These are phyloP conservation scores for Biancaea sappan DNA, from an alignment of 306 rosid species.

Conservation along the genomic window DNA sequence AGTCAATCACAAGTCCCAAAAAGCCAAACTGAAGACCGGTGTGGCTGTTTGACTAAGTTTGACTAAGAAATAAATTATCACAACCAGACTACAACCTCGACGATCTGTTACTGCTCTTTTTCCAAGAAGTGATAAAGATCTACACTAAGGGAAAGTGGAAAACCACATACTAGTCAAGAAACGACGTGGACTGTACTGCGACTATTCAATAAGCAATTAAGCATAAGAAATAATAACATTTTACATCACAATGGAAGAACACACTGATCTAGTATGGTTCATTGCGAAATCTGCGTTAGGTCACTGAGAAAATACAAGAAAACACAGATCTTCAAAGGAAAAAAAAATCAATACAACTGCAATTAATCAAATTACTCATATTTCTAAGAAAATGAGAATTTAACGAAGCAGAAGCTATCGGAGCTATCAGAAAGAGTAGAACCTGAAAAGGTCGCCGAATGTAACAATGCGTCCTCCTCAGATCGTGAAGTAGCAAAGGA, in stretches of 20 bases:
- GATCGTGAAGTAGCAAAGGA: background rate
- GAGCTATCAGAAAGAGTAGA: background rate
- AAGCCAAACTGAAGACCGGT: background rate
- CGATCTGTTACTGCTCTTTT: background rate
- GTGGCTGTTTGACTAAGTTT: slow-evolving; percentile 7
- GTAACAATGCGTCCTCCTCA: background rate
- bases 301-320: slow-evolving; percentile 12
- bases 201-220: background rate
- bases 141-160: background rate
- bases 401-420: background rate
- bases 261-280: background rate
- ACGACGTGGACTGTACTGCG: background rate
- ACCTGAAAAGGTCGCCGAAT: slow-evolving; percentile 48
- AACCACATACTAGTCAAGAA: background rate
- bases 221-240: background rate
- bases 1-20: background rate
- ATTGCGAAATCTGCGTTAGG: background rate
- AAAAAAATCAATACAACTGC: background rate
- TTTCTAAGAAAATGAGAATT: background rate
- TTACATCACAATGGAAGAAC: background rate
- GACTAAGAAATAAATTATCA: slow-evolving; percentile 14
- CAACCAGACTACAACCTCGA: no score
- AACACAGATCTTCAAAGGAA: background rate
- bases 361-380: background rate
- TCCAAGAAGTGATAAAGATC: background rate